Base-by-base conservation (phyloP, 495 filamentous ascomycete species). In the Penicillium samsonianum region DNA sequence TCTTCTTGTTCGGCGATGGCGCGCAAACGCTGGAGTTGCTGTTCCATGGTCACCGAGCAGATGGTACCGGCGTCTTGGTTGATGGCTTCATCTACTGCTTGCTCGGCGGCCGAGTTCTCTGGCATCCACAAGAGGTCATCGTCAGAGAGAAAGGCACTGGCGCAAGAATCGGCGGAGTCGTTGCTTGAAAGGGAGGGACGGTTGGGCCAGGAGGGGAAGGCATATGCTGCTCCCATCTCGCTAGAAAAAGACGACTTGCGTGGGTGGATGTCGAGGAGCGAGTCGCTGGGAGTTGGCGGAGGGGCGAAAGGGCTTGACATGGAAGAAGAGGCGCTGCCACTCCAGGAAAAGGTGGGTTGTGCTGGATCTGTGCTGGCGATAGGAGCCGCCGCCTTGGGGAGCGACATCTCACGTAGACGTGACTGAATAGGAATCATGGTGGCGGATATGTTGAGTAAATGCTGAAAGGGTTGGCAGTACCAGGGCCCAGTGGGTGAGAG, bases 181-280 rank as follows among this genome's bases (percentile, higher is more conserved):
- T 63, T 64, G 55, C 62, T 75, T 47, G 73, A 62, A 6, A 83
- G 70, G 3, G 78, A 78, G 0, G 73, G 67, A 20, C 80, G 61
- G 61, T 80, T 78, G 25, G 80, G 80, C 80, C 80, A 83, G 23
- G 78, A 80, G 22, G 80, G 80, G 53, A 76, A 83, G 10, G 80
- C 80, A 60, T 79, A 83, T 20, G 79, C 72, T 23, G 75, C 73
- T 57, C 69, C 76, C 68, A 73, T 68, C 37, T 70, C 64, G 42
- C 62, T 75, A 30, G 75, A 76, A 67, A 79, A 79, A 20, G 75
- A 78, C 14, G 73, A 74, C 55, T 79, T 79, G 69, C 75, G 75
- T 14, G 76, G 76, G 26, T 67, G 67, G 64, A 79, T 77, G 51
- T 79, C 76, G 50, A 72, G 67, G 12, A 79, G 64, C 37, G 68